Conservation (phyloP, 1,284 basidiomycete genomes). For the Coniophora puteana region DNA sequence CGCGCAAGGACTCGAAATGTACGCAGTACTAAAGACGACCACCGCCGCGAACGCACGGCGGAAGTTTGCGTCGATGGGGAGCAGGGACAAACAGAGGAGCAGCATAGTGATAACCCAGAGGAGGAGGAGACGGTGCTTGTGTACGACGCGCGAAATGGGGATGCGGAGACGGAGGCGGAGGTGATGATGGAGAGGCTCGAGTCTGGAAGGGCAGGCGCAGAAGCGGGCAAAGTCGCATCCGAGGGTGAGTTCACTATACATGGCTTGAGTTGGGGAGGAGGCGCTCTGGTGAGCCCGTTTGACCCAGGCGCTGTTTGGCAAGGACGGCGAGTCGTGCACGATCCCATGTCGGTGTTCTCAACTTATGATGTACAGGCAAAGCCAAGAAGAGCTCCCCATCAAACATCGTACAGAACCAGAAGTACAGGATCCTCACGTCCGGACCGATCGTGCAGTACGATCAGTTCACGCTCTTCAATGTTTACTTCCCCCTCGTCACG, state of each 20-base stretch:
- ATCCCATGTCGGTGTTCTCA: conserved; percentile 57
- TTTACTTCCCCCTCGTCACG: conserved; percentile 97
- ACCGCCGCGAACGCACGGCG: conserved; percentile 31
- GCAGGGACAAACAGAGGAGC: conserved; percentile 44
- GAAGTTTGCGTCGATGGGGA: conserved; percentile 13
- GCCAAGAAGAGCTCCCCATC: conserved; percentile 65
- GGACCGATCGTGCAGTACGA: conserved; percentile 97
- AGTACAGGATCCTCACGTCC: conserved; percentile 95
- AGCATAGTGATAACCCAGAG: conserved; percentile 58
- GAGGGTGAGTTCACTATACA: conserved; percentile 15
- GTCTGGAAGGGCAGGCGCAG: conserved; percentile 20
- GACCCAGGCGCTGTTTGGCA: conserved; percentile 30
- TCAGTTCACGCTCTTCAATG: conserved; percentile 99
- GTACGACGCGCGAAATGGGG: conserved; percentile 34
- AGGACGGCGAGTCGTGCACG: conserved; percentile 70
- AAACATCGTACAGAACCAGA: conserved; percentile 96
- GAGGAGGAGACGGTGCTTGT: conserved; percentile 51
- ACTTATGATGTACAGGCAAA: conserved; percentile 46
- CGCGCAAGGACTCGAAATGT: no score
- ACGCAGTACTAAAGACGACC: conserved; percentile 31
- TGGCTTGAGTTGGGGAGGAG: no score
- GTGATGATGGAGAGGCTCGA: conserved; percentile 17
- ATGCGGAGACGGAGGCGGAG: conserved; percentile 28
- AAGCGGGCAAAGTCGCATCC: conserved; percentile 22
- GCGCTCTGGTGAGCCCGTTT: conserved; percentile 10